Percentiles rank a stretch among this genome's conserved stretches.
Evolutionary conservation across 768 basidiomycete species (phyloP).

Genomic region (Chalciporus chontae): DNA sequence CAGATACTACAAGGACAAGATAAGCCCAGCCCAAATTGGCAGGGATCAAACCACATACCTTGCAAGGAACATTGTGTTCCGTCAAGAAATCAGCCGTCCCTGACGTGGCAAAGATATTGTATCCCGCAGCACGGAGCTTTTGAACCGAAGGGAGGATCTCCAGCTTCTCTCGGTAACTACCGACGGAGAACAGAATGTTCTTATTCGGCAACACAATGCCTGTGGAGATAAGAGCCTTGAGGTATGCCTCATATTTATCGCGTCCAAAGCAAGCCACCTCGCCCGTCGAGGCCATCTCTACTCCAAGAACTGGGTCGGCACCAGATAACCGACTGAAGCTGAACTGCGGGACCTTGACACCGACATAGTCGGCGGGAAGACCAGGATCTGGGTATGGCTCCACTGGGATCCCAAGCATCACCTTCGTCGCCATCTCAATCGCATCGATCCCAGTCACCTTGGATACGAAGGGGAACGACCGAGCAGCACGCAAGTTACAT

Average conservation of each 20-base stretch:
- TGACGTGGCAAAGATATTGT: slow-evolving; percentile 94
- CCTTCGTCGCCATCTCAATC: slow-evolving; percentile 98
- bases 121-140: slow-evolving; percentile 90
- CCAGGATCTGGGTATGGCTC: slow-evolving; percentile 87
- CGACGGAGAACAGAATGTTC: slow-evolving; percentile 95
- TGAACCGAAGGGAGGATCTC: slow-evolving; percentile 94
- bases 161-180: slow-evolving; percentile 95
- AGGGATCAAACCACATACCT: slow-evolving; percentile 45
- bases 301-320: slow-evolving; percentile 95
- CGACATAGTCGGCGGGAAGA: slow-evolving; percentile 91
- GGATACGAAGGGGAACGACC: slow-evolving; percentile 98
- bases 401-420: slow-evolving; percentile 90
- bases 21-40: slow-evolving; percentile 1
- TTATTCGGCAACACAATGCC: slow-evolving; percentile 95
- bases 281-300: slow-evolving; percentile 99
- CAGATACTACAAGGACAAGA: slow-evolving; percentile 57
- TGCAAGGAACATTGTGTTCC: slow-evolving; percentile 96
- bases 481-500: slow-evolving; percentile 95
- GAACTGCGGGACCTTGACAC: slow-evolving; percentile 99
- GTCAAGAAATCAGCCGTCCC: slow-evolving; percentile 98
- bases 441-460: slow-evolving; percentile 98
- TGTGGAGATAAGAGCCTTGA: slow-evolving; percentile 95
- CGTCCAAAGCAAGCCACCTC: slow-evolving; percentile 98
- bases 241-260: slow-evolving; percentile 97
- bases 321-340: slow-evolving; percentile 95